Evolutionary conservation across 805 yeast genomes (phyloP).

Genomic region (Metschnikowia kunwiensis): DNA sequence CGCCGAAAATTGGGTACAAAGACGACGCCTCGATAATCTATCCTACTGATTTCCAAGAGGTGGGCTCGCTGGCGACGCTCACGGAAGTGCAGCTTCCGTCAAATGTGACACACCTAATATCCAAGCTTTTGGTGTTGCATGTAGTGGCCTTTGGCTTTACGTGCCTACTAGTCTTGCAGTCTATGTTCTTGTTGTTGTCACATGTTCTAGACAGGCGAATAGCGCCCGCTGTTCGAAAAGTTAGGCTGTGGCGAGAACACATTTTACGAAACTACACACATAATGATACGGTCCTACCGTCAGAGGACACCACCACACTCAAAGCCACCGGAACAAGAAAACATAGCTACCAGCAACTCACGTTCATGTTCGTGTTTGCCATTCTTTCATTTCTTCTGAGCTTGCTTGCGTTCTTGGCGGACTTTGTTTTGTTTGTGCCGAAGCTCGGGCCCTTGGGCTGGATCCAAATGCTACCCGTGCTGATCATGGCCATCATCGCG

Average conservation of each 20-base stretch:
- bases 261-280: neutral
- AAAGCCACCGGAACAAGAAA: neutral
- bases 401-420: constrained; percentile 75
- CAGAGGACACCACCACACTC: neutral
- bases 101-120: constrained; percentile 36
- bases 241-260: neutral
- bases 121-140: constrained; percentile 42
- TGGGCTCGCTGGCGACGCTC: constrained; percentile 2
- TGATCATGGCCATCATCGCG: constrained; percentile 59
- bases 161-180: constrained; percentile 13
- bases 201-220: neutral
- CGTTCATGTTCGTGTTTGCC: constrained; percentile 55
- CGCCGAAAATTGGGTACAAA: constrained; percentile 38
- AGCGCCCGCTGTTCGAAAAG: neutral
- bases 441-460: constrained; percentile 82
- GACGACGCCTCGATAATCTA: constrained; percentile 6
- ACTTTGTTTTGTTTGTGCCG: constrained; percentile 73
- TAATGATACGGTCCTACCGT: neutral
- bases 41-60: constrained; percentile 7
- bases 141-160: constrained; percentile 37
- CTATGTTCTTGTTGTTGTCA: constrained; percentile 4
- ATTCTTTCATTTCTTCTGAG: constrained; percentile 67
- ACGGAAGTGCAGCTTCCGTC: constrained; percentile 39
- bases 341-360: constrained; percentile 25
- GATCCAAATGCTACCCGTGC: constrained; percentile 70